Evolutionary conservation across 2,329 filamentous ascomycete species (phyloP).

Genomic region (Elsinoe ampelina): DNA sequence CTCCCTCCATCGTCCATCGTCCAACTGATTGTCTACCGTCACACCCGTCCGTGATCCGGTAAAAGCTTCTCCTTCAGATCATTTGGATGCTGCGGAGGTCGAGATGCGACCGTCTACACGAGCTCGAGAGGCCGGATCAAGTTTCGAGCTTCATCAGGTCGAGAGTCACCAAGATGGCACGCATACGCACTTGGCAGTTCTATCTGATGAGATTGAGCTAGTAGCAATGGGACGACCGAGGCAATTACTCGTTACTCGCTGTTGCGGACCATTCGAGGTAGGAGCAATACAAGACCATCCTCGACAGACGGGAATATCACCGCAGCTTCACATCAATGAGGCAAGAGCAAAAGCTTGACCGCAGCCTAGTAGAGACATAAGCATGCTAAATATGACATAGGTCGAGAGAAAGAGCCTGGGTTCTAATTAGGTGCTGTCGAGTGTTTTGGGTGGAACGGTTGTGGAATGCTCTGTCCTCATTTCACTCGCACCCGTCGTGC

Average conservation of each 20-base stretch:
- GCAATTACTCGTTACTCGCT: no score
- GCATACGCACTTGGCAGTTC: no score
- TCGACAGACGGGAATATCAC: background rate
- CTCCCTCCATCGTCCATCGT: background rate
- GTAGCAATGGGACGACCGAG: no score
- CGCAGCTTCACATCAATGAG: background rate
- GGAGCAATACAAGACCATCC: no score
- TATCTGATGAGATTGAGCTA: no score
- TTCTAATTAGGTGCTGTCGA: background rate
- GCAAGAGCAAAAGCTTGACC: background rate
- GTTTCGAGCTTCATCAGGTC: no score
- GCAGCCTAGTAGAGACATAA: background rate
- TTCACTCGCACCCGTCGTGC: slow-evolving; percentile 9
- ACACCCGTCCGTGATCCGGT: background rate
- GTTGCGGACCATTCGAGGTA: no score
- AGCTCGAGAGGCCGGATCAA: background rate
- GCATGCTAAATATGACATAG: slow-evolving; percentile 1
- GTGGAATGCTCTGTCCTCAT: slow-evolving; percentile 10
- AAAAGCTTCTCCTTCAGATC: background rate
- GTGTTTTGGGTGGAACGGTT: slow-evolving; percentile 10
- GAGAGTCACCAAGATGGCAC: no score
- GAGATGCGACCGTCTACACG: background rate
- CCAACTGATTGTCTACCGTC: background rate
- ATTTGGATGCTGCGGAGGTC: background rate
- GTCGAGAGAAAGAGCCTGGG: background rate